Evolutionary conservation across 768 basidiomycete genomes (phyloP).

Genomic region (Tylopilus subfusipes): DNA sequence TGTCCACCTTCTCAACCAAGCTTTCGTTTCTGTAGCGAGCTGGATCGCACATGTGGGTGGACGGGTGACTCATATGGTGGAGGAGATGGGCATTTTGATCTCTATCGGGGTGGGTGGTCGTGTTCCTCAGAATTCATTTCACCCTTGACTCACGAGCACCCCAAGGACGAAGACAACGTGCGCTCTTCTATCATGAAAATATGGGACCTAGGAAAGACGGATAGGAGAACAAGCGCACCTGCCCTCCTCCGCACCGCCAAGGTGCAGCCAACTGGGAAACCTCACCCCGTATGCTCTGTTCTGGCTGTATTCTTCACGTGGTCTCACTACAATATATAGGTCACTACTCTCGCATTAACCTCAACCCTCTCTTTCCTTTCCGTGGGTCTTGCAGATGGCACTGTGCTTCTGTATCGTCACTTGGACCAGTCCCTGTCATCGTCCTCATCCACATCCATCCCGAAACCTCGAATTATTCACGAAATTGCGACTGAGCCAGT

Average conservation of each 20-base stretch:
- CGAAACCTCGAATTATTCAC: constrained; percentile 80
- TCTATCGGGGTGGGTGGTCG: constrained; percentile 73
- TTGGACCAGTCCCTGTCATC: constrained; percentile 84
- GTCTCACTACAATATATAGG: constrained; percentile 35
- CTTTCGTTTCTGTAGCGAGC: constrained; percentile 65
- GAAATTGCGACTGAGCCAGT: constrained; percentile 86
- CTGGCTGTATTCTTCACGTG: neutral
- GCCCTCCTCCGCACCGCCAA: constrained; percentile 70
- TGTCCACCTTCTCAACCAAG: constrained; percentile 68
- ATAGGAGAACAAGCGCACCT: constrained; percentile 63
- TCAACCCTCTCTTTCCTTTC: constrained; percentile 78
- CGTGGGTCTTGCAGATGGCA: constrained; percentile 92
- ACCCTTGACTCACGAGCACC: constrained; percentile 7
- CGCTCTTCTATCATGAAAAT: constrained; percentile 75
- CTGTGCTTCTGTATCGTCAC: constrained; percentile 87
- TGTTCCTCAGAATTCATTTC: neutral
- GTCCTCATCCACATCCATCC: constrained; percentile 68
- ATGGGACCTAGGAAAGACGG: constrained; percentile 77
- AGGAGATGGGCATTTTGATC: constrained; percentile 76
- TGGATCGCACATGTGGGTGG: constrained; percentile 82
- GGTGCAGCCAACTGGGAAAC: constrained; percentile 69
- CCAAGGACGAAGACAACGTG: constrained; percentile 70
- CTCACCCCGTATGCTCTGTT: constrained; percentile 60
- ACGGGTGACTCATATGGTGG: constrained; percentile 83
- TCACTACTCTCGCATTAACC: constrained; percentile 79